Evolutionary conservation across 768 basidiomycete genomes (phyloP).

Genomic region (Lentinula lateritia): DNA sequence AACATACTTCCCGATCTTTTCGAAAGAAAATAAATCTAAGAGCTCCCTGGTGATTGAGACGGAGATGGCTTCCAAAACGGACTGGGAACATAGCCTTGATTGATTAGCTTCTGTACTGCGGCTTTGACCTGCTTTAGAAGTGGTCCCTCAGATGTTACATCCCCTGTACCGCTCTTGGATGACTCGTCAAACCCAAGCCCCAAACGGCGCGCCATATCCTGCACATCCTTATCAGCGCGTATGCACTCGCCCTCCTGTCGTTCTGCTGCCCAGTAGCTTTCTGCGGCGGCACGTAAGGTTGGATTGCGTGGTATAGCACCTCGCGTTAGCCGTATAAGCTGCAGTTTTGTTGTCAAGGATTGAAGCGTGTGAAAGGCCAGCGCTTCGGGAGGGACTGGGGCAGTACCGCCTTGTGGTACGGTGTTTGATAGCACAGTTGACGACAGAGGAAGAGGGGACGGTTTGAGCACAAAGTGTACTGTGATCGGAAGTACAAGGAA

Average conservation of each 20-base stretch:
- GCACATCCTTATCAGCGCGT: slow-evolving; percentile 41
- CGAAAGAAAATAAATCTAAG: slow-evolving; percentile 11
- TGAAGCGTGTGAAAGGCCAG: slow-evolving; percentile 26
- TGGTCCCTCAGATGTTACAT: not conserved
- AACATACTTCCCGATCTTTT: slow-evolving; percentile 13
- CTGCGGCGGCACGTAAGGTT: slow-evolving; percentile 38
- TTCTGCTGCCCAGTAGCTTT: slow-evolving; percentile 54
- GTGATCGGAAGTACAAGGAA: slow-evolving; percentile 55
- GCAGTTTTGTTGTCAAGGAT: slow-evolving; percentile 39
- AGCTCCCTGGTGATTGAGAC: not conserved
- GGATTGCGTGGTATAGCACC: slow-evolving; percentile 54
- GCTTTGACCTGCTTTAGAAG: not conserved
- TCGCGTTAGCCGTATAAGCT: slow-evolving; percentile 50
- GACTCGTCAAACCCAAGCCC: not conserved
- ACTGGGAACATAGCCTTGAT: not conserved
- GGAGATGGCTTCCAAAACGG: slow-evolving; percentile 1
- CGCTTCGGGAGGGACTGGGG: slow-evolving; percentile 22
- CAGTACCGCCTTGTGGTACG: slow-evolving; percentile 15
- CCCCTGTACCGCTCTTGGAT: not conserved
- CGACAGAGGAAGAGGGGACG: slow-evolving; percentile 23
- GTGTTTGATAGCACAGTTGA: slow-evolving; percentile 13
- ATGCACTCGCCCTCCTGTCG: slow-evolving; percentile 46
- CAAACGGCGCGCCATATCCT: not conserved
- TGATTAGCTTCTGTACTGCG: not conserved
- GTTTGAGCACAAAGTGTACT: slow-evolving; percentile 36